Conservation (phyloP, 192 early-diverging fungal species). For the Entomortierella chlamydospora region DNA sequence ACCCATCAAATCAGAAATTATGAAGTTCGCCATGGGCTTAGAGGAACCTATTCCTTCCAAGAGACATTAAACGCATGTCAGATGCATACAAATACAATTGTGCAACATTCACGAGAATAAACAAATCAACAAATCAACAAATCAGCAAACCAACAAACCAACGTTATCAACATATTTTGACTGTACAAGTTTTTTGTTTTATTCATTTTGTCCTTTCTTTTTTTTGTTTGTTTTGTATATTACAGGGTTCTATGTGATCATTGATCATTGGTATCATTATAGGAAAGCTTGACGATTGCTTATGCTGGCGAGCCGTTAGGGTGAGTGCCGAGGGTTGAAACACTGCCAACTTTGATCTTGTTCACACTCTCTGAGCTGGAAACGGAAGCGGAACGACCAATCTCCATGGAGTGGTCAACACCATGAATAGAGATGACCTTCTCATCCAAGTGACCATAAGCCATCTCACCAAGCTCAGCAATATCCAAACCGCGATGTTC, state of each 20-base stretch:
- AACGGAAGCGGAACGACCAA: conserved; percentile 12
- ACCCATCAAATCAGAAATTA: conserved; percentile 72
- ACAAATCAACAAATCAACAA: not conserved
- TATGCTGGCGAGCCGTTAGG: not conserved
- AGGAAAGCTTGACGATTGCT: not conserved
- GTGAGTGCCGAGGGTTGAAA: conserved; percentile 22
- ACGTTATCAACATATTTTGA: not conserved
- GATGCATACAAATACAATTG: too few relatives aligned
- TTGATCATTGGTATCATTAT: not conserved
- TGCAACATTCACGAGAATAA: too few relatives aligned
- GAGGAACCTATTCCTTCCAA: conserved; percentile 24
- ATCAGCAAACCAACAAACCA: not conserved
- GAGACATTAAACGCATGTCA: not conserved
- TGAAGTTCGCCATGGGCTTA: conserved; percentile 69
- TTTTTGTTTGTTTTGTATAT: conserved; percentile 1
- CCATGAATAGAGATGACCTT: conserved; percentile 19
- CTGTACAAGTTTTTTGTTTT: conserved; percentile 2
- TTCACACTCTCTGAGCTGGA: conserved; percentile 23
- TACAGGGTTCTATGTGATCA: not conserved
- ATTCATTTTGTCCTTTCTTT: not conserved
- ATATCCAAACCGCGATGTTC: conserved; percentile 81
- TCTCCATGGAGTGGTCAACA: conserved; percentile 52
- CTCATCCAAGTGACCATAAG: conserved; percentile 63
- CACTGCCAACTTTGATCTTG: conserved; percentile 38
- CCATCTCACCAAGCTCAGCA: conserved; percentile 85